Base-by-base conservation (phyloP, 495 filamentous ascomycete genomes). In the Aspergillus carlsbadensis region DNA sequence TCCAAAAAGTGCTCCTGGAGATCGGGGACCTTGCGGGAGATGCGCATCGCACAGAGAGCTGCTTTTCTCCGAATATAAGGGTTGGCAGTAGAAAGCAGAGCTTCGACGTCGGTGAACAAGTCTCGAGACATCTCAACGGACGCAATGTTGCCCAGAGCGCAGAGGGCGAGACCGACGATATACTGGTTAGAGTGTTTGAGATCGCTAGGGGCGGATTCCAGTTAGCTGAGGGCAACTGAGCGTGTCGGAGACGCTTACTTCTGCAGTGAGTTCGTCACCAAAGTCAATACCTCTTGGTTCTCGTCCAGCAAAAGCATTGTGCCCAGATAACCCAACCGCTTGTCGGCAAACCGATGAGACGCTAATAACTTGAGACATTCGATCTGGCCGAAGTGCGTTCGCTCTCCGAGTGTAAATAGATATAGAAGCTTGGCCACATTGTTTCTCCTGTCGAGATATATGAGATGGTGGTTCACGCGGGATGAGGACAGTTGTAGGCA, bases 61-160 rank as follows among this genome's bases (percentile, higher is more conserved):
- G 95, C 94, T 80, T 98, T 98, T 46, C 94, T 84, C 46, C 93
- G 86, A 65, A 98, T 96, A 63, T 98, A 98, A 10, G 94, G 93
- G 70, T 98, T 98, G 34, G 91, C 87, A 26, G 90, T 96, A 11
- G 91, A 90, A 52, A 97, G 75, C 17, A 98, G 84, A 37, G 76
- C 86, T 74, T 98, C 95, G 61, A 98, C 88, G 79, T 98, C 92
- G 60, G 89, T 79, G 73, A 98, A 98, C 18, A 98, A 79, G 73
- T 98, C 94, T 74, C 94, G 83, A n/a, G 93, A 94, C 94, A 98
- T 98, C 70, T 98, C 94, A 63, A 96, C 78, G 8, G 92, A 96
- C 49, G 95, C 94, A 61, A 98, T 98, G 67, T 98, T 98, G 42
- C 92, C 94, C 31, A 98, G 83, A 1, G 94, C 93, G 66, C 92